Percentiles rank a stretch among this genome's conserved stretches.
phyloP scores from a whole-genome alignment of 2,329 filamentous ascomycete species.

The Neopestalotiopsis rosae region DNA sequence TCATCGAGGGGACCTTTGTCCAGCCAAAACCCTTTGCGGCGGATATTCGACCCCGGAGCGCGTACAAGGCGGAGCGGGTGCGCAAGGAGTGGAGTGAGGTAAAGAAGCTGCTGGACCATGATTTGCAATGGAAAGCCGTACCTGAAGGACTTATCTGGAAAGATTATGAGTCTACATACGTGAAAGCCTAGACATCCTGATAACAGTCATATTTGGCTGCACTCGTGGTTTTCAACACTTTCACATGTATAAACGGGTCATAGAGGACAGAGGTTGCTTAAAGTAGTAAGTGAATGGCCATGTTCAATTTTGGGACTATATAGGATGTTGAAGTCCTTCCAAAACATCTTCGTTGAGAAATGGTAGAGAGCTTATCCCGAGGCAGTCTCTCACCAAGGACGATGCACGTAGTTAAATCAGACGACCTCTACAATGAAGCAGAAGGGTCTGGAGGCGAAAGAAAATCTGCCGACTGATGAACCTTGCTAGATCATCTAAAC shows the following conservation, averaged over 20 bases:
- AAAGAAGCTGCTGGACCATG: slow-evolving; percentile 29
- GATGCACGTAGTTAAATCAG: not conserved
- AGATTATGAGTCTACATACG: slow-evolving; percentile 11
- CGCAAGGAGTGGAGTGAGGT: slow-evolving; percentile 25
- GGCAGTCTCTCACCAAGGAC: not conserved
- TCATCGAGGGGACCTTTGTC: slow-evolving; percentile 22
- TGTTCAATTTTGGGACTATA: not conserved
- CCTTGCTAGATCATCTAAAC: not conserved
- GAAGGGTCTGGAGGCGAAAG: not conserved
- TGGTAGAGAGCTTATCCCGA: not conserved
- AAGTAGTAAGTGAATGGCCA: not conserved
- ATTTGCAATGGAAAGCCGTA: slow-evolving; percentile 33
- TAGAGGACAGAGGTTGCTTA: too few relatives aligned
- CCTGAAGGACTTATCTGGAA: slow-evolving; percentile 29
- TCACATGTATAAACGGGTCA: not conserved
- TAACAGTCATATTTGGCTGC: not conserved
- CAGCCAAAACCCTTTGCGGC: slow-evolving; percentile 22
- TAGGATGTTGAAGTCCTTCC: slow-evolving; percentile 9
- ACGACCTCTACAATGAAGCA: not conserved
- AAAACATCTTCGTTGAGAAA: not conserved
- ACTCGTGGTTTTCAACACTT: not conserved
- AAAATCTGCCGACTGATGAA: not conserved
- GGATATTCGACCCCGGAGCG: slow-evolving; percentile 21
- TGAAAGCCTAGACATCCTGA: not conserved
- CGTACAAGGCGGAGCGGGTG: slow-evolving; percentile 17